Base-by-base conservation (phyloP, 441 rosid species). In the Adansonia grandidieri region DNA sequence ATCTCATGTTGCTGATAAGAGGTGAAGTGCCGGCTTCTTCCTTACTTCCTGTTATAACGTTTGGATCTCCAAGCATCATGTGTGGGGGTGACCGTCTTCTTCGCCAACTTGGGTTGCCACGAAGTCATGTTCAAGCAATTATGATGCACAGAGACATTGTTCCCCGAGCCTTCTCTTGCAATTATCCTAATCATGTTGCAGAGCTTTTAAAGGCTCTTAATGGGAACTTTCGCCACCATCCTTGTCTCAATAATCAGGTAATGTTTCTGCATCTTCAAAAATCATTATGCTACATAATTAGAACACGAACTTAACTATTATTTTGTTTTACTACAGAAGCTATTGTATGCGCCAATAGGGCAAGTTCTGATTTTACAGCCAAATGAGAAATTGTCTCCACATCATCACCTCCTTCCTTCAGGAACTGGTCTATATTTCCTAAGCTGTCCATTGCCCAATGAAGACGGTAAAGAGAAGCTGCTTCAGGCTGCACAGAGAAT, bases 151-250 rank as follows among this genome's bases (percentile, higher is more conserved):
- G 97, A 71, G 99, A 96, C 82, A 92, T 96, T 54, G 98, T 96
- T 56, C 99, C 99, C 0, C 92, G 99, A 78, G 97, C 97, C 13
- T 96, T 96, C 80, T 92, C 98, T 56, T 96, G 99, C 85, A 87
- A 82, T 80, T 96, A 92, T 78, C 99, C 99, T 17, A 84, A 80
- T 77, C 99, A 90, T 81, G 90, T 94, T 13, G 88, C 92, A 5
- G 91, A 96, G 82, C 90, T 96, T 83, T 91, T 96, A 45, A 96
- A 91, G 86, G 99, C 98, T 61, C 87, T 96, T 56, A 96, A 94
- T 78, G 90, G 91, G 77, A 93, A 84, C 77, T 94, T 96, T 88
- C 89, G 97, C 63, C 87, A 81, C 83, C 97, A 88, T 84, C 94
- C 98, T 75, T 96, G 98, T 88, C 97, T 96, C 44, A 89, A 86